A percentile compares a stretch with the other conserved stretches of the same genome.
Conservation (phyloP, 176 grass and related monocot genomes). For the Panicum miliaceum region DNA sequence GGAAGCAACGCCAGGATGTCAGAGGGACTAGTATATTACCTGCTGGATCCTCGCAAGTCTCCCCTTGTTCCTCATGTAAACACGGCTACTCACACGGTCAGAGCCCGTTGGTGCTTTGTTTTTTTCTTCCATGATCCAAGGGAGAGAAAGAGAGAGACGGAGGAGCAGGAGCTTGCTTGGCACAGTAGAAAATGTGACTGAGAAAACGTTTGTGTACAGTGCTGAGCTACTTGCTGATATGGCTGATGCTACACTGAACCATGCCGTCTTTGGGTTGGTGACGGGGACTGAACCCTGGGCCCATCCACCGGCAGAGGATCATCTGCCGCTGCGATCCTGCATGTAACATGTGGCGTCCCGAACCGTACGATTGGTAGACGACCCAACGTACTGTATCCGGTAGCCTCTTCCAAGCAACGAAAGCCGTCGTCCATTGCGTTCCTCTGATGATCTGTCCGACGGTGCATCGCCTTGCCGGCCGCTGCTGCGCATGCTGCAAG, state of each 20-base stretch:
- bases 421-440: neutral
- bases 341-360: neutral
- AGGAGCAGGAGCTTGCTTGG: neutral
- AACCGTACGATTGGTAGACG: neutral
- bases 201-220: neutral
- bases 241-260: conserved; percentile 28
- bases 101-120: neutral
- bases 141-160: neutral
- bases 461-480: neutral
- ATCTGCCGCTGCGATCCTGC: neutral
- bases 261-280: conserved; percentile 38
- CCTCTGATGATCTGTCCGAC: neutral
- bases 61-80: neutral
- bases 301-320: conserved; percentile 19
- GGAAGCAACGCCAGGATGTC: conserved; percentile 9
- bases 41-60: conserved; percentile 26
- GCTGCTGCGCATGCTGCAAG: neutral
- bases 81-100: conserved; percentile 10
- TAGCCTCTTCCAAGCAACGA: neutral
- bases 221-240: neutral
- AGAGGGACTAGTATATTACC: conserved; percentile 27
- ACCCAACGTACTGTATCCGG: neutral
- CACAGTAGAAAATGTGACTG: conserved; percentile 10
- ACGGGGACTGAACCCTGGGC: conserved; percentile 29
- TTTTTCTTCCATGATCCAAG: neutral